Percentiles rank a stretch among this genome's conserved stretches.
Evolutionary conservation across 768 basidiomycete genomes (phyloP).

Genomic region (Coprinopsis strossmayeri): DNA sequence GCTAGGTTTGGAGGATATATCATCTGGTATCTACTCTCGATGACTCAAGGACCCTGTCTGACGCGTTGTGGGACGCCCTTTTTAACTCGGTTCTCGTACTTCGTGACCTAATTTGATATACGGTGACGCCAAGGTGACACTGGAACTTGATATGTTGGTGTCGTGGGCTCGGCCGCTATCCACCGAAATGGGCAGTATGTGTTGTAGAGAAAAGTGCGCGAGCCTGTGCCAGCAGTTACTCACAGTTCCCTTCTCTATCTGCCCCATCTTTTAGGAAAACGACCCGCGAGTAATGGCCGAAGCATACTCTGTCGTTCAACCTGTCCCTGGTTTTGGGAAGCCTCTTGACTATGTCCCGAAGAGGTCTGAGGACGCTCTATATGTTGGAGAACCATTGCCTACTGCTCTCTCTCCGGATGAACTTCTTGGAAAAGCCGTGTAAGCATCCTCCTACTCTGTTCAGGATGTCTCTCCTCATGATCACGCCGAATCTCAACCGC

Average conservation of each 20-base stretch:
- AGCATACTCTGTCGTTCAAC: slow-evolving; percentile 5
- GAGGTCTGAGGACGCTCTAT: slow-evolving; percentile 2
- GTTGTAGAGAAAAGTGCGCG: no score
- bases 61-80: no score
- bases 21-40: no score
- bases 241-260: neutral
- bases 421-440: neutral
- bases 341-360: slow-evolving; percentile 5
- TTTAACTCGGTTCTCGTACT: no score
- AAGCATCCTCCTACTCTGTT: neutral
- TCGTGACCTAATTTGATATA: no score
- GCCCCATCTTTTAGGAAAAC: neutral
- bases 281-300: neutral
- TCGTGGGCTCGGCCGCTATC: no score
- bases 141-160: no score
- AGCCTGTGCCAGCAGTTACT: neutral
- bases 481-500: no score
- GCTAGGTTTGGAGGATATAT: no score
- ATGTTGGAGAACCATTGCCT: slow-evolving; percentile 3
- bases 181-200: no score
- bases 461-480: neutral
- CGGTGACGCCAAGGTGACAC: no score
- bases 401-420: slow-evolving; percentile 1
- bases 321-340: slow-evolving; percentile 4
- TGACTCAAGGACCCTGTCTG: no score